A percentile compares a stretch with the other conserved stretches of the same genome.
Conservation (phyloP, 1,284 basidiomycete species). For the Pseudozyma sp. region DNA sequence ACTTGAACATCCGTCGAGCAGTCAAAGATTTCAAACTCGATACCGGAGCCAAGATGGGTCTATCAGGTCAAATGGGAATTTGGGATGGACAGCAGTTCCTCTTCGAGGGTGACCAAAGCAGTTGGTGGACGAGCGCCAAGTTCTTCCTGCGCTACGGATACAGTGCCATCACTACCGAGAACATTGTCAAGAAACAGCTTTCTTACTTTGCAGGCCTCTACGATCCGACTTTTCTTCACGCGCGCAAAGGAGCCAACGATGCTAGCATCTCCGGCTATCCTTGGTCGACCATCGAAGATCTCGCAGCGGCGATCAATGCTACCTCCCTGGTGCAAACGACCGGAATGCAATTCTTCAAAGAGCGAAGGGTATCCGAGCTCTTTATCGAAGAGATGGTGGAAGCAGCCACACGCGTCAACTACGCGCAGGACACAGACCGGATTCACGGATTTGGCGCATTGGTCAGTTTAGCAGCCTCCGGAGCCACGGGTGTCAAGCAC, state of each 20-base stretch:
- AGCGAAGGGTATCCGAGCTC: constrained; percentile 48
- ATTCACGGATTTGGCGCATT: constrained; percentile 86
- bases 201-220: constrained; percentile 75
- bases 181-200: constrained; percentile 72
- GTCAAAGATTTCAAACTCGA: constrained; percentile 41
- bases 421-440: constrained; percentile 77
- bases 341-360: constrained; percentile 65
- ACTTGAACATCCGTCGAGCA: constrained; percentile 74
- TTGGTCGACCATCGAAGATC: constrained; percentile 76
- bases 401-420: constrained; percentile 87
- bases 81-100: constrained; percentile 79
- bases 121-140: constrained; percentile 64
- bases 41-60: constrained; percentile 22
- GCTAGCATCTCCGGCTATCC: constrained; percentile 55
- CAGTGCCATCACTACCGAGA: constrained; percentile 74
- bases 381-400: constrained; percentile 81
- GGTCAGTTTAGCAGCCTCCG: constrained; percentile 78
- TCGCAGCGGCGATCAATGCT: constrained; percentile 75
- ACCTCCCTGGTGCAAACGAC: constrained; percentile 39
- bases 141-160: constrained; percentile 81
- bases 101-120: constrained; percentile 55
- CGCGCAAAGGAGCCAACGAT: constrained; percentile 13
- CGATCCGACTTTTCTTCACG: constrained; percentile 72
- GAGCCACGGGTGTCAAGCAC: constrained; percentile 77
- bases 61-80: constrained; percentile 69